Percentiles rank a stretch among this genome's conserved stretches.
Conservation (phyloP, 441 rosid genomes). For the Gossypium trilobum region DNA sequence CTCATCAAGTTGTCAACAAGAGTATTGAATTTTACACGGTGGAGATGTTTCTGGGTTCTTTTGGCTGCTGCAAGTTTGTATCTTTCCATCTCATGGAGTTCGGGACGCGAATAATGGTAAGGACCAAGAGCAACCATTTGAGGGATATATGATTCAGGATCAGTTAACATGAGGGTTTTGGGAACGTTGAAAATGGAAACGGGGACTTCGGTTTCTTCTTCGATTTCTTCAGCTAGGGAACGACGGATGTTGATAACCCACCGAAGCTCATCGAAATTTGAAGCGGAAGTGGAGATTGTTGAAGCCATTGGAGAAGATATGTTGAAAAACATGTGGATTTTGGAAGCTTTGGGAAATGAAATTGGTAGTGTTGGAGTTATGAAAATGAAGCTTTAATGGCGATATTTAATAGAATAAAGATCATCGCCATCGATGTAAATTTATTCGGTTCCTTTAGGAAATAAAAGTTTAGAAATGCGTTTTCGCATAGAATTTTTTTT, state of each 20-base stretch:
- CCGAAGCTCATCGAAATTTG: background rate
- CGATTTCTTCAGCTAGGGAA: background rate
- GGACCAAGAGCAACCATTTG: background rate
- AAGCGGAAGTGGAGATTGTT: background rate
- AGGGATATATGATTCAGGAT: background rate
- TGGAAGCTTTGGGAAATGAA: background rate
- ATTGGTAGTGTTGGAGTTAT: background rate
- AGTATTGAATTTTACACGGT: background rate
- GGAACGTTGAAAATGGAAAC: background rate
- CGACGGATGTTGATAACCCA: constrained; percentile 1
- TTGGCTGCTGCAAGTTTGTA: background rate
- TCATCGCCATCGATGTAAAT: background rate
- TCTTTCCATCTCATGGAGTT: background rate
- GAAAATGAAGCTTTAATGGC: background rate
- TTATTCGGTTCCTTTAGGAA: background rate
- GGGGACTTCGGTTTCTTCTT: background rate
- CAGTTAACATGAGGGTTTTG: background rate
- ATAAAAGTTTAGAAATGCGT: background rate
- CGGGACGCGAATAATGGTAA: background rate
- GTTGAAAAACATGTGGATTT: background rate
- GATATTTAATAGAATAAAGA: background rate
- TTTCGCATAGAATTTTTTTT: background rate
- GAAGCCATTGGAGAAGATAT: constrained; percentile 37
- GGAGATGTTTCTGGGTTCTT: background rate
- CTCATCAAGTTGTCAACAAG: background rate